Base-by-base conservation (phyloP, 2,329 filamentous ascomycete species). In the Dothiorella sarmentorum region DNA sequence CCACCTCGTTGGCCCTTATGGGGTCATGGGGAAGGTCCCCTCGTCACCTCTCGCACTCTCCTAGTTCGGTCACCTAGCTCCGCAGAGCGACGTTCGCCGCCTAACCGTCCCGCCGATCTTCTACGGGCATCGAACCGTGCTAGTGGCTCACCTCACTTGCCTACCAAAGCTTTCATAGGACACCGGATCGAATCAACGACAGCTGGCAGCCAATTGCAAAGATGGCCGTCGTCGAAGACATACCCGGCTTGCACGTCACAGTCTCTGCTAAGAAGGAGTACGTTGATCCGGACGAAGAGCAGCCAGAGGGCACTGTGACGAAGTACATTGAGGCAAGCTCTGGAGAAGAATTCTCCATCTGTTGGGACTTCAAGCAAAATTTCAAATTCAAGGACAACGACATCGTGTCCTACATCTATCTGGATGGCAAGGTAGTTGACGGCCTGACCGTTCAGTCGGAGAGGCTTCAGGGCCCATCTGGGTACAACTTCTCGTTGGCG, bases 271-370 rank as follows among this genome's bases (percentile, higher is more conserved):
- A 43, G 22, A 15, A 63, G 17, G 70, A 74, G 44, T 69, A 68
- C 42, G 63, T 67, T 3, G 65, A 71, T 1, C 27, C 51, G n/a
- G 60, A 64, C 1, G 26, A 56, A 5, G 33, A 43, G 3, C 17
- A 27, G 11, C 7, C 18, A 1, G 29, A 49, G 0, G 61, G 49
- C 2, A 61, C 59, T 0, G 52, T 66, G 2, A 67, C 63, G 0
- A 74, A 68, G 22, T 74, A 73, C 44, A 62, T 75, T 15, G 68
- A 73, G 45, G 66, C 67, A 0, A 56, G 37, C 3, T 67, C 69
- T 1, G 68, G 63, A 6, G 62, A 64, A 1, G 51, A 65, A 2
- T 71, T 75, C 43, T 55, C 37, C 2, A 55, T 70, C 4, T 38
- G 31, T 7, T 58, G 62, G 7, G 51, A 49, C 5, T 44, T 65